phyloP scores from a whole-genome alignment of 805 yeast species.

The Limtongia smithiae region DNA sequence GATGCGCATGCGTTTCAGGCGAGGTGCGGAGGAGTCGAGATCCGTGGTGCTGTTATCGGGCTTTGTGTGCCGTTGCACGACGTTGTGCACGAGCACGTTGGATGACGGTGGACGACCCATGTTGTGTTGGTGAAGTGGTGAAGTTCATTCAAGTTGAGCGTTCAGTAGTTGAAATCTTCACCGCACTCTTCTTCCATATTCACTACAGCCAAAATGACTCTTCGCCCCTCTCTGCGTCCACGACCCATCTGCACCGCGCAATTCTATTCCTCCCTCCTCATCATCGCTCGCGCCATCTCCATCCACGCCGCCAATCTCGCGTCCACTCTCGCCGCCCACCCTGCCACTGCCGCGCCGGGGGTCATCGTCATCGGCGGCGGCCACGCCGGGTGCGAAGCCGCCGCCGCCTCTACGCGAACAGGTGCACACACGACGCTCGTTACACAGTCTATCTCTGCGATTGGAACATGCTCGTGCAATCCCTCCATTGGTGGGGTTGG shows the following conservation, averaged over 20 bases:
- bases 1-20: slow-evolving; percentile 2
- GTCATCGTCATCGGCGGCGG: slow-evolving; percentile 96
- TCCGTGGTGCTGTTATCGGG: not conserved
- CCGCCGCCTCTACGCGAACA: slow-evolving; percentile 83
- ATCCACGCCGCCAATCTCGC: slow-evolving; percentile 13
- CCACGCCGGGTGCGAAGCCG: slow-evolving; percentile 98
- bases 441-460: slow-evolving; percentile 69
- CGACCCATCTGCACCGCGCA: too few relatives aligned
- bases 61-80: slow-evolving; percentile 2
- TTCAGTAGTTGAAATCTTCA: too few relatives aligned
- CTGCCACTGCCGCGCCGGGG: slow-evolving; percentile 41
- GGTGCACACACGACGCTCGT: slow-evolving; percentile 69
- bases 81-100: slow-evolving; percentile 15
- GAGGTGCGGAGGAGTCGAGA: not conserved
- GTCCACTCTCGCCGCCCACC: slow-evolving; percentile 3
- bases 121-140: too few relatives aligned
- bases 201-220: too few relatives aligned
- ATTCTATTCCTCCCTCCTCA: too few relatives aligned
- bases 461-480: slow-evolving; percentile 95
- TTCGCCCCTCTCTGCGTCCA: too few relatives aligned
- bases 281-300: too few relatives aligned
- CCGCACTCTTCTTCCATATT: too few relatives aligned
- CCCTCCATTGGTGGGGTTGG: slow-evolving; percentile 99
- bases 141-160: too few relatives aligned
- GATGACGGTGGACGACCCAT: slow-evolving; percentile 4